Conservation (phyloP, 176 grass and related monocot genomes). For the Ananas comosus region DNA sequence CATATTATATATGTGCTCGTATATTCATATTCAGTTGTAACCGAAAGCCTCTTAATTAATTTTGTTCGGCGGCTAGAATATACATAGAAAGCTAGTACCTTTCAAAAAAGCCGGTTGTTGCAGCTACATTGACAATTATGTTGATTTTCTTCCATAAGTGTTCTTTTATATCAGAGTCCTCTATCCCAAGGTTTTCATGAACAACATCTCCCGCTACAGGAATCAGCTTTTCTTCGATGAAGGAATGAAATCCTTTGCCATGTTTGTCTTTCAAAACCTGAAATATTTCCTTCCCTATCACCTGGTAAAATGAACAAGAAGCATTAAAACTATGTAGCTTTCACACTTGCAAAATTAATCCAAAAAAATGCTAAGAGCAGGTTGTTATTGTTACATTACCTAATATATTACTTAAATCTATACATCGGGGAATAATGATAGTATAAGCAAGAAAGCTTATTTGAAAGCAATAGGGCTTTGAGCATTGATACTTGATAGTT, state of each 20-base stretch:
- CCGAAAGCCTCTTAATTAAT: no score
- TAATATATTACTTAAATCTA: background rate
- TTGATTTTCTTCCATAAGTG: constrained; percentile 37
- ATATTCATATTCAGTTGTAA: no score
- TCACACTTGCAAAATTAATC: background rate
- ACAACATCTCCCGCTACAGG: constrained; percentile 58
- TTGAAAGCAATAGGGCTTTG: no score
- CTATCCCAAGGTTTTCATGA: constrained; percentile 43
- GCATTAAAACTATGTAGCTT: background rate
- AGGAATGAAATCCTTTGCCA: constrained; percentile 34
- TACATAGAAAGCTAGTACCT: constrained; percentile 16
- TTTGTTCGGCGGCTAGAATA: no score
- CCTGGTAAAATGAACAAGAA: constrained; percentile 24
- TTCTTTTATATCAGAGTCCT: constrained; percentile 15
- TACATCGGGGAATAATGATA: no score
- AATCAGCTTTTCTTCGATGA: constrained; percentile 43
- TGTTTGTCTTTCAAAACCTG: constrained; percentile 45
- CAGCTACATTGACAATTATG: constrained; percentile 61
- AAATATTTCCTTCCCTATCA: constrained; percentile 67
- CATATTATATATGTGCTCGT: no score
- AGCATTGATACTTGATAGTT: no score
- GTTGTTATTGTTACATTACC: no score
- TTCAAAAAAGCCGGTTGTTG: constrained; percentile 75
- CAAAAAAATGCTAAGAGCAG: background rate
- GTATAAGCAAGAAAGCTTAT: no score